phyloP scores from a whole-genome alignment of 768 basidiomycete genomes.

The Agrocybe praecox region DNA sequence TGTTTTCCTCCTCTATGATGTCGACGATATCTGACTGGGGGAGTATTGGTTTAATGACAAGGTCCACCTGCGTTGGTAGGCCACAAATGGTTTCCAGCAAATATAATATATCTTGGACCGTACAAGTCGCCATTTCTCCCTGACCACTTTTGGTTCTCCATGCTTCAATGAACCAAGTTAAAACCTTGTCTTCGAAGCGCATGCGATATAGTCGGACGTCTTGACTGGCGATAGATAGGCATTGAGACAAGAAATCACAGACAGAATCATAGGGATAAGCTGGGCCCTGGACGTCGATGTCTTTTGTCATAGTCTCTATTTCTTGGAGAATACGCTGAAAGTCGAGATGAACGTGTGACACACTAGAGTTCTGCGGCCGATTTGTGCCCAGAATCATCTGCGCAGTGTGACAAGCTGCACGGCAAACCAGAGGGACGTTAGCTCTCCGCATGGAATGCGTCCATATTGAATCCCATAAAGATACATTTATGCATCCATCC shows the following conservation, averaged over 20 bases:
- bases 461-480: constrained; percentile 86
- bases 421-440: constrained; percentile 67
- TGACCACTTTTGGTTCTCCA: constrained; percentile 54
- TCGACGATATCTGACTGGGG: constrained; percentile 73
- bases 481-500: constrained; percentile 18
- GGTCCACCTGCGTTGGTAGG: constrained; percentile 44
- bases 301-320: constrained; percentile 78
- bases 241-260: constrained; percentile 76
- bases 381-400: constrained; percentile 51
- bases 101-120: constrained; percentile 59
- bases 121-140: constrained; percentile 51
- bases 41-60: constrained; percentile 54
- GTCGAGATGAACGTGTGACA: constrained; percentile 39
- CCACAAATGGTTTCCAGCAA: constrained; percentile 70
- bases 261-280: constrained; percentile 87
- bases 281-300: constrained; percentile 91
- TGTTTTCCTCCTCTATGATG: constrained; percentile 58
- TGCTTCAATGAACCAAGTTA: constrained; percentile 77
- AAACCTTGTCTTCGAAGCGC: constrained; percentile 84
- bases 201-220: constrained; percentile 85
- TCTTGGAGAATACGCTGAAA: constrained; percentile 65
- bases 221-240: constrained; percentile 70
- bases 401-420: constrained; percentile 78
- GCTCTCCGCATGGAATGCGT: constrained; percentile 76
- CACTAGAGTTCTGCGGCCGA: constrained; percentile 21